Conservation (phyloP, 371 early-diverging fungal species). For the Mucor racemosus region DNA sequence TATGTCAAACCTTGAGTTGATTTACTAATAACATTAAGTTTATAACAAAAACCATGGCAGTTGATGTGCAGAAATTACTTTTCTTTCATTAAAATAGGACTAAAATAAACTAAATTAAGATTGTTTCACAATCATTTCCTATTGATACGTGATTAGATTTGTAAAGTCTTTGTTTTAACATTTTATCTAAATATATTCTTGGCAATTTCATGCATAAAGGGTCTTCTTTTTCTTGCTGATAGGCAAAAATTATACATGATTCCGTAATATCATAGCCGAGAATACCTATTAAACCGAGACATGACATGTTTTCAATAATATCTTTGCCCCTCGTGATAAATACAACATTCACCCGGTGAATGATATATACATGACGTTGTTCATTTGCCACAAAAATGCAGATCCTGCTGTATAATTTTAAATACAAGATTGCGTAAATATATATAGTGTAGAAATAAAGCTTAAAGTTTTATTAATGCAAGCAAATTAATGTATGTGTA, state of each 20-base stretch:
- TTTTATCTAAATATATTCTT: neutral
- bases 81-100: neutral
- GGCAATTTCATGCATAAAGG: neutral
- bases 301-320: neutral
- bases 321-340: neutral
- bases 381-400: conserved; percentile 4
- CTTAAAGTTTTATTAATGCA: neutral
- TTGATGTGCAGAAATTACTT: neutral
- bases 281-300: neutral
- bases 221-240: neutral
- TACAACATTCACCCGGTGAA: neutral
- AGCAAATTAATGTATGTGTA: neutral
- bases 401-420: neutral
- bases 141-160: neutral
- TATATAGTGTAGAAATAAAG: neutral
- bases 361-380: neutral
- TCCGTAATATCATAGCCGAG: neutral
- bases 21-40: neutral
- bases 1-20: neutral
- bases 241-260: neutral
- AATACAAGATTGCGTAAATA: neutral
- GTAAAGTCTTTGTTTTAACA: neutral
- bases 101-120: neutral
- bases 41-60: no score
- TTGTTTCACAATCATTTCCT: neutral